phyloP scores from a whole-genome alignment of 768 basidiomycete genomes.

The Auriscalpium orientale region DNA sequence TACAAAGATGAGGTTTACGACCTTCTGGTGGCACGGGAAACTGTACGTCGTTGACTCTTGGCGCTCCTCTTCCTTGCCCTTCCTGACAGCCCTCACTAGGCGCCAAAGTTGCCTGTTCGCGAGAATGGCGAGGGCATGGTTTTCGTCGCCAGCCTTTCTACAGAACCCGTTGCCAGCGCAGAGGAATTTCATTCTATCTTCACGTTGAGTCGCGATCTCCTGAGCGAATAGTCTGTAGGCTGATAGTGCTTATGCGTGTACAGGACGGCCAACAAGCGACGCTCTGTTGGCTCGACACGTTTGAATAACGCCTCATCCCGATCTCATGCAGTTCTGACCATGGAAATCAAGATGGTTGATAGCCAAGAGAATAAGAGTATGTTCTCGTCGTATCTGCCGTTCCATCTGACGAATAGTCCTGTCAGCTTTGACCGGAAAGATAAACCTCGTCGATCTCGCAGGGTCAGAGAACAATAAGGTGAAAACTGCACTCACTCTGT shows the following conservation, averaged over 20 bases:
- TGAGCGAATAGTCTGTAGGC: too few species aligned
- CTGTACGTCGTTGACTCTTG: slow-evolving; percentile 32
- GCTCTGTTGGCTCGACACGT: slow-evolving; percentile 81
- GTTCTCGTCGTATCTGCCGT: slow-evolving; percentile 15
- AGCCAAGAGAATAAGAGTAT: slow-evolving; percentile 45
- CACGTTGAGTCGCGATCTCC: slow-evolving; percentile 20
- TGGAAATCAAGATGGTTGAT: slow-evolving; percentile 56
- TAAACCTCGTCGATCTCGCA: slow-evolving; percentile 84
- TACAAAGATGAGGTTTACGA: slow-evolving; percentile 91
- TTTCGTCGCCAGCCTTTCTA: slow-evolving; percentile 45
- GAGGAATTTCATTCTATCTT: slow-evolving; percentile 44
- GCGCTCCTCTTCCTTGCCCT: background rate
- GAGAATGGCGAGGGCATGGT: slow-evolving; percentile 46
- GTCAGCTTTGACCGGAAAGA: slow-evolving; percentile 62
- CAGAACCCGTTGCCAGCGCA: slow-evolving; percentile 28
- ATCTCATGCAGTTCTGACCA: slow-evolving; percentile 80
- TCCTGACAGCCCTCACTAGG: slow-evolving; percentile 23
- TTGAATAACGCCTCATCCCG: slow-evolving; percentile 81
- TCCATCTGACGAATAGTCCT: background rate
- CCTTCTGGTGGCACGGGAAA: slow-evolving; percentile 66
- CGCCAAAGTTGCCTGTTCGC: slow-evolving; percentile 46
- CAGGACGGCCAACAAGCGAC: slow-evolving; percentile 66
- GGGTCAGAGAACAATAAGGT: slow-evolving; percentile 91
- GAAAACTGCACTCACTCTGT: background rate
- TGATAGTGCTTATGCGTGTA: background rate